These are phyloP conservation scores for Myriosclerotinia duriaeana DNA, from an alignment of 2,329 filamentous ascomycete genomes.

Conservation along the genomic window DNA sequence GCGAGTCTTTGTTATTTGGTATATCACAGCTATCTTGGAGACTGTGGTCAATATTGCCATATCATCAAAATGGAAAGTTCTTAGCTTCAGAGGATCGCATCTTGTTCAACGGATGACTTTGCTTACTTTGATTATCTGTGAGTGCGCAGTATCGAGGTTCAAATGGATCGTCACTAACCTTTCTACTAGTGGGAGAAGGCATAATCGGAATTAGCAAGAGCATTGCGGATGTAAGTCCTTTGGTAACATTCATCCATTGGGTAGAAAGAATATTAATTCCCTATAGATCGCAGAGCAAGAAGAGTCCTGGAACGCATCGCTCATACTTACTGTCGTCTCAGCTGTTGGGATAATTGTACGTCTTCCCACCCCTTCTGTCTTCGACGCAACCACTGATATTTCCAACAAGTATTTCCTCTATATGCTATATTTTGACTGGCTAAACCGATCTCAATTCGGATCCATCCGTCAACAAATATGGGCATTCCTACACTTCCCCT, in stretches of 20 bases:
- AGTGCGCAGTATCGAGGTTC: background rate
- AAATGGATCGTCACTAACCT: background rate
- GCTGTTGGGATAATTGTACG: conserved; percentile 20
- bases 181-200: conserved; percentile 32
- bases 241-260: background rate
- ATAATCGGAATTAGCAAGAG: conserved; percentile 34
- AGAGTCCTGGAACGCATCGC: background rate
- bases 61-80: conserved; percentile 32
- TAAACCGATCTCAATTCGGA: conserved; percentile 29
- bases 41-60: conserved; percentile 32
- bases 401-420: conserved; percentile 33
- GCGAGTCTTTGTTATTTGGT: conserved; percentile 25
- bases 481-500: conserved; percentile 54
- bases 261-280: background rate
- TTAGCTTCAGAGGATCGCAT: conserved; percentile 58
- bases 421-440: conserved; percentile 36
- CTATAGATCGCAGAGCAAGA: conserved; percentile 5
- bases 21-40: conserved; percentile 33
- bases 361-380: background rate
- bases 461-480: conserved; percentile 39
- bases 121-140: conserved; percentile 55
- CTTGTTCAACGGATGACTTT: conserved; percentile 58
- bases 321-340: conserved; percentile 12
- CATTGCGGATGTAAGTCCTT: conserved; percentile 28
- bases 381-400: background rate